phyloP scores from a whole-genome alignment of 495 filamentous ascomycete species.

The Xylaria scruposa region DNA sequence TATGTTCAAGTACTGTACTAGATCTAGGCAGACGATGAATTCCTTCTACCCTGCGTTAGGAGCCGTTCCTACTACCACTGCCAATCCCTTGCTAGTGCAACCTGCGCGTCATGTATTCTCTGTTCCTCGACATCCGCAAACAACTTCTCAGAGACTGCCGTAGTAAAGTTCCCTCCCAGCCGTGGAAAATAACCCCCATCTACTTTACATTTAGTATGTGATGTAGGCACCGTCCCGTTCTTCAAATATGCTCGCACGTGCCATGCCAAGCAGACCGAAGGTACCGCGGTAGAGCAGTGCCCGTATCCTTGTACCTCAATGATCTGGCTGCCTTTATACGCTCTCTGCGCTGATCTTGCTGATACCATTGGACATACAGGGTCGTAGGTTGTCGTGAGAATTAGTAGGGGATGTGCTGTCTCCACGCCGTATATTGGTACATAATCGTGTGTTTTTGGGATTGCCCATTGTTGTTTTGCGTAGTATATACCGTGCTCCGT shows the following conservation, averaged over 20 bases:
- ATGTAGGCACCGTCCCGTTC: conserved; percentile 47
- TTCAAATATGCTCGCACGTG: conserved; percentile 47
- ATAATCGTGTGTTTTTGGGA: conserved; percentile 49
- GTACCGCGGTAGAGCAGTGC: conserved; percentile 50
- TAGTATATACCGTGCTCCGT: conserved; percentile 40
- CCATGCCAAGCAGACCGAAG: conserved; percentile 46
- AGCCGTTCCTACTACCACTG: background rate
- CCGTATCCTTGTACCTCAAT: conserved; percentile 54
- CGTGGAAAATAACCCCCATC: background rate
- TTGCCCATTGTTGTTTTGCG: conserved; percentile 45
- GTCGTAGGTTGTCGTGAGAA: conserved; percentile 32
- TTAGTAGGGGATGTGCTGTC: conserved; percentile 4
- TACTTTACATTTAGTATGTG: conserved; percentile 37
- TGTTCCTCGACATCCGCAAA: background rate
- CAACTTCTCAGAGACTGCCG: too few species aligned
- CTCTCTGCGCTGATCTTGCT: conserved; percentile 45
- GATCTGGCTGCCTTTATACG: conserved; percentile 48
- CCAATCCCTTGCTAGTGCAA: background rate
- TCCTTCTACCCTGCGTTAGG: background rate
- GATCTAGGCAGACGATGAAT: background rate
- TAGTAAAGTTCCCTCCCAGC: background rate
- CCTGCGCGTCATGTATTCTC: background rate
- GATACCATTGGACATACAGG: conserved; percentile 52
- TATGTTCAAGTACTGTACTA: background rate
- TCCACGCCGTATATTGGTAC: conserved; percentile 37